phyloP scores from a whole-genome alignment of 2,329 filamentous ascomycete species.

The Microsporum ferrugineum region DNA sequence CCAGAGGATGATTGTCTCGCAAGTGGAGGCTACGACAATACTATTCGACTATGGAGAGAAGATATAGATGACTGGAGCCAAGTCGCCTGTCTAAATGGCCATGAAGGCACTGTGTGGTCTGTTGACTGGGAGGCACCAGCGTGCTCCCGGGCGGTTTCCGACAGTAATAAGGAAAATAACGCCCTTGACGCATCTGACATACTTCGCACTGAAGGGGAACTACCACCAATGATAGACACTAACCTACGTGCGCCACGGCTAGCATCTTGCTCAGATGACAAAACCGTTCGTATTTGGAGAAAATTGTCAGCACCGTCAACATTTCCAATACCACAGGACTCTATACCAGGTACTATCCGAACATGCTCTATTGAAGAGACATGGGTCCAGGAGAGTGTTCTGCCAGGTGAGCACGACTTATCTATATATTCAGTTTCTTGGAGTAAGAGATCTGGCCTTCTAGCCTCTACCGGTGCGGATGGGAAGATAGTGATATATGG shows the following conservation, averaged over 20 bases:
- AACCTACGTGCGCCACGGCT: slow-evolving; percentile 44
- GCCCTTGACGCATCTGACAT: slow-evolving; percentile 11
- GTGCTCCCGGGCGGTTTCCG: background rate
- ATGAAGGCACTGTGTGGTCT: slow-evolving; percentile 81
- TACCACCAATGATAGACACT: background rate
- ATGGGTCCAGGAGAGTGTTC: slow-evolving; percentile 65
- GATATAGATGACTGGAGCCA: slow-evolving; percentile 92
- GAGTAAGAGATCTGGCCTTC: slow-evolving; percentile 63
- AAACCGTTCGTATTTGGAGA: slow-evolving; percentile 68
- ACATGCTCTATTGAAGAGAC: slow-evolving; percentile 60
- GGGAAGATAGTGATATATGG: slow-evolving; percentile 68
- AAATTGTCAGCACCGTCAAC: slow-evolving; percentile 40
- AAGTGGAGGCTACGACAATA: slow-evolving; percentile 89
- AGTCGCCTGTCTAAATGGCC: slow-evolving; percentile 67
- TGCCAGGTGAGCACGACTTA: slow-evolving; percentile 65
- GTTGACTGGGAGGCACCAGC: slow-evolving; percentile 49
- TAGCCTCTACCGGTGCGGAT: slow-evolving; percentile 86
- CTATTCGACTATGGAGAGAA: slow-evolving; percentile 76
- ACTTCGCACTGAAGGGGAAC: slow-evolving; percentile 13
- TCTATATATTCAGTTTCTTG: slow-evolving; percentile 77
- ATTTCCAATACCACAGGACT: slow-evolving; percentile 35
- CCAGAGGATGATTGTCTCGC: slow-evolving; percentile 69
- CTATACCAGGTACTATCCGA: slow-evolving; percentile 81
- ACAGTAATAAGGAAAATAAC: background rate
- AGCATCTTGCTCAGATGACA: slow-evolving; percentile 75